Conservation (phyloP, 2,329 filamentous ascomycete species). For the Penicillium italicum region DNA sequence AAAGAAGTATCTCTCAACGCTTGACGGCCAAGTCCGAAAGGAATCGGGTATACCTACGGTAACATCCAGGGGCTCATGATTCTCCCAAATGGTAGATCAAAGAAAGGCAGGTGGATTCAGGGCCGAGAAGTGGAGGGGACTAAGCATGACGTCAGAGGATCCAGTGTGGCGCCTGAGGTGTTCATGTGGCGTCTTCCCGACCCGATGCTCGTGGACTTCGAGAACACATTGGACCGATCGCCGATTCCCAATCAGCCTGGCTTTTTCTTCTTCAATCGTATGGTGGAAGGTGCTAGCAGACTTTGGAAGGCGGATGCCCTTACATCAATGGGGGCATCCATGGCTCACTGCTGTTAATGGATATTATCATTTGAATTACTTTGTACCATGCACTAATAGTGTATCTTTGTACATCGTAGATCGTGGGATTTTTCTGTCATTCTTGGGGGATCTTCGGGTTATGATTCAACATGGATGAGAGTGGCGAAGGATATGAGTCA, state of each 20-base stretch:
- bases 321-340: neutral
- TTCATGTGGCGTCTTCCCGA: neutral
- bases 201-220: too few species aligned
- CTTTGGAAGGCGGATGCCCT: neutral
- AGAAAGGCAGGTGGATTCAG: neutral
- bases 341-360: neutral
- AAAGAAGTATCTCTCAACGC: too few species aligned
- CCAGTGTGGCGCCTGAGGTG: neutral
- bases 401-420: neutral
- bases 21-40: neutral
- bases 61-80: neutral
- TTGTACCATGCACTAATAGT: too few species aligned
- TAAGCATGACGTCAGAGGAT: neutral
- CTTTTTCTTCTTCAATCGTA: neutral
- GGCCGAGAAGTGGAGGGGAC: neutral
- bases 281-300: neutral
- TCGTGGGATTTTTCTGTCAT: neutral
- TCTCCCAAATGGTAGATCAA: neutral
- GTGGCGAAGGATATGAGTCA: neutral
- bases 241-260: neutral
- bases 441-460: neutral
- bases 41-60: neutral
- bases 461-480: neutral
- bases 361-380: too few species aligned
- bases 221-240: neutral